Conservation (phyloP, 345 rosid species). For the Carallia pectinifolia region DNA sequence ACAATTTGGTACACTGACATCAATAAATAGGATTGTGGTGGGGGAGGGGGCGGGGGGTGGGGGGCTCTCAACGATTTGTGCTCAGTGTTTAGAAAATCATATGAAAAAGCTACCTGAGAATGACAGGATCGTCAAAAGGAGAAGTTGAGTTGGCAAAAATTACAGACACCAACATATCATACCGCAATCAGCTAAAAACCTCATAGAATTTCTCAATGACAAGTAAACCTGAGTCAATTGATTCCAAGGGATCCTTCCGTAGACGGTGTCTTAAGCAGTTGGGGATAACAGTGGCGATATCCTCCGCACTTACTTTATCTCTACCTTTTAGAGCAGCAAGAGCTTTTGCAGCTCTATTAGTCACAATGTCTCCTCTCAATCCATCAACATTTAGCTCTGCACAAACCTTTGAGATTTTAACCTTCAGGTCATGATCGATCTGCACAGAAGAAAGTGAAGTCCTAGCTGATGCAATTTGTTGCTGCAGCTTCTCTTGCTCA, state of each 20-base stretch:
- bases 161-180: not conserved
- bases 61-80: not conserved
- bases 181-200: constrained; percentile 56
- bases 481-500: constrained; percentile 91
- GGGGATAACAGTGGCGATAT: constrained; percentile 95
- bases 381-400: constrained; percentile 94
- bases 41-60: not conserved
- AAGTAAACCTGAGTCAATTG: constrained; percentile 88
- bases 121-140: not conserved
- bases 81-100: not conserved
- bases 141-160: constrained; percentile 5
- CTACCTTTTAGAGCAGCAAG: constrained; percentile 86
- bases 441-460: constrained; percentile 63
- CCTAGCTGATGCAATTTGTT: constrained; percentile 71
- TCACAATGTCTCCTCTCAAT: constrained; percentile 89
- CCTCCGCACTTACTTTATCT: constrained; percentile 75
- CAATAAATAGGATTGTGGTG: not conserved
- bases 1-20: constrained; percentile 1
- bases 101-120: constrained; percentile 4
- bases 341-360: constrained; percentile 97
- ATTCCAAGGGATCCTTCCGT: constrained; percentile 94
- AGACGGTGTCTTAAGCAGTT: constrained; percentile 96
- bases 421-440: constrained; percentile 79
- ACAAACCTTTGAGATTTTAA: constrained; percentile 93
- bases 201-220: constrained; percentile 89